Percentiles rank a stretch among this genome's conserved stretches.
These are phyloP conservation scores for Zancudomyces culisetae DNA, from an alignment of 371 early-diverging fungal species.

Conservation along the genomic window DNA sequence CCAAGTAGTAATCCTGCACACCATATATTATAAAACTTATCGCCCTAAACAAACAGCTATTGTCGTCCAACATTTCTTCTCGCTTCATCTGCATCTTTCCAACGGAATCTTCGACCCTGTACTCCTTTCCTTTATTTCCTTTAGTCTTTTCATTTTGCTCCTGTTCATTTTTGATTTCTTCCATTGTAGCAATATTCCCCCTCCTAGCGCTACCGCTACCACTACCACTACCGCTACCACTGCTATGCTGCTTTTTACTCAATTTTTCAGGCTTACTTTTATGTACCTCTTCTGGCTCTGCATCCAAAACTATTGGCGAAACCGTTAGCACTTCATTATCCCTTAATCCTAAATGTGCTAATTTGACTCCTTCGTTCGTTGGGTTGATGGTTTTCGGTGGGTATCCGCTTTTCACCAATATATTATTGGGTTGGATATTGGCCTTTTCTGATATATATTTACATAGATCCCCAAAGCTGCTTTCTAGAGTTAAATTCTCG, in stretches of 20 bases:
- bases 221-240: neutral
- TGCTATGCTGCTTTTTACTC: neutral
- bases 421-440: neutral
- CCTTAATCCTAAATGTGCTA: neutral
- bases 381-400: constrained; percentile 2
- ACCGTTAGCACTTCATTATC: constrained; percentile 2
- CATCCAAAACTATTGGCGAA: neutral
- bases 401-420: constrained; percentile 2
- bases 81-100: neutral
- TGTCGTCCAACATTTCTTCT: constrained; percentile 30
- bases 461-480: neutral
- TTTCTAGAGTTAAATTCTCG: neutral
- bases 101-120: neutral
- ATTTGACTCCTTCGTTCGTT: neutral
- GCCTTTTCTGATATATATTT: neutral
- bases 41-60: constrained; percentile 34
- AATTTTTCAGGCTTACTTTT: neutral
- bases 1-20: constrained; percentile 1
- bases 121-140: neutral
- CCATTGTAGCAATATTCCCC: neutral
- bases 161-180: neutral
- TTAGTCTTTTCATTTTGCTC: neutral
- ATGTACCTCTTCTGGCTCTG: neutral
- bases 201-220: neutral
- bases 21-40: constrained; percentile 3